A percentile compares a stretch with the other conserved stretches of the same genome.
These are phyloP conservation scores for Geotrichum carabidarum DNA, from an alignment of 1,139 yeast genomes.

Conservation along the genomic window DNA sequence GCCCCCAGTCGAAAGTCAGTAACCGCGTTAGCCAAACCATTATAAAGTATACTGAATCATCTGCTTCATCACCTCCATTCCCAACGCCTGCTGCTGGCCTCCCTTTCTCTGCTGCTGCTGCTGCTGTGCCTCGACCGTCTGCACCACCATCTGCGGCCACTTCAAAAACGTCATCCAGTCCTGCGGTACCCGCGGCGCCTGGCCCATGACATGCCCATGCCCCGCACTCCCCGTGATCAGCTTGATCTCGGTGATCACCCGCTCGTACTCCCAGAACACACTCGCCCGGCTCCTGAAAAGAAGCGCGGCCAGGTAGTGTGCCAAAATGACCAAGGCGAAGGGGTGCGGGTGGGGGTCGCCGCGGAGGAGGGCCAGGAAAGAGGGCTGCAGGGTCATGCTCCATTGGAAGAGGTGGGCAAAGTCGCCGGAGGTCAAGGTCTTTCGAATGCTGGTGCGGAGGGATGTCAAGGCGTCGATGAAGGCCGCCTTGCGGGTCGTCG, in stretches of 20 bases:
- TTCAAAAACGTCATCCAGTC: constrained; percentile 6
- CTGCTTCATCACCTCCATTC: constrained; percentile 10
- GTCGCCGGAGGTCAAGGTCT: background rate
- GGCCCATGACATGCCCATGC: background rate
- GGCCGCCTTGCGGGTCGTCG: background rate
- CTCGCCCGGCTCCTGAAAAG: constrained; percentile 5
- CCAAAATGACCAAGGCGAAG: constrained; percentile 11
- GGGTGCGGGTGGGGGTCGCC: constrained; percentile 4
- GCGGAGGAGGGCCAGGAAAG: constrained; percentile 3
- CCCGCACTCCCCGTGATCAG: background rate
- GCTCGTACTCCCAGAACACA: constrained; percentile 13
- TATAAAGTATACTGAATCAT: constrained; percentile 12
- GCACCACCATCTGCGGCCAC: constrained; percentile 13
- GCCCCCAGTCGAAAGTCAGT: no score
- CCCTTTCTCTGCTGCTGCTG: background rate
- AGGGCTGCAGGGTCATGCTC: constrained; percentile 8
- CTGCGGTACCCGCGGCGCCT: background rate
- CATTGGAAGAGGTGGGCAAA: constrained; percentile 9
- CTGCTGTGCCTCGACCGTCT: constrained; percentile 7
- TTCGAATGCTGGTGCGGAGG: constrained; percentile 5
- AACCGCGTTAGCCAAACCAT: background rate
- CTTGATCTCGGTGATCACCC: constrained; percentile 5
- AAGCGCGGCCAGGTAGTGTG: constrained; percentile 9
- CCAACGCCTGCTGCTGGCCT: constrained; percentile 2
- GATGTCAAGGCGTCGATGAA: background rate